phyloP scores from a whole-genome alignment of 148 eudicot species.

The Rhododendron griersonianum region DNA sequence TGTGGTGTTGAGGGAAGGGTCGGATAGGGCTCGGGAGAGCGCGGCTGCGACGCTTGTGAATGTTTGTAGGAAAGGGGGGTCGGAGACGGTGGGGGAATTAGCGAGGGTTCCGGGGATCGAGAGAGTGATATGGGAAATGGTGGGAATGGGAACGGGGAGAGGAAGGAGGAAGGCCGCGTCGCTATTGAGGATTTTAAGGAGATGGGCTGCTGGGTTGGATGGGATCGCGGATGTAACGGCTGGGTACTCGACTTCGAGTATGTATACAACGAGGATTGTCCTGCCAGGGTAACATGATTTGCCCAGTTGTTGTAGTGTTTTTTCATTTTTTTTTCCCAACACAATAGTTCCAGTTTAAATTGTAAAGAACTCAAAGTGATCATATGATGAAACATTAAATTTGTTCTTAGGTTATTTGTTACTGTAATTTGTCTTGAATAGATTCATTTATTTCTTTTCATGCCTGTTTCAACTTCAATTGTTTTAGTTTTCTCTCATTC shows the following conservation, averaged over 20 bases:
- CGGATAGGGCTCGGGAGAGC: constrained; percentile 62
- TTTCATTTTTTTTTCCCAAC: background rate
- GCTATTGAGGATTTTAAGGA: constrained; percentile 64
- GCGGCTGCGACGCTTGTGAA: constrained; percentile 72
- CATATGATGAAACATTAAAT: background rate
- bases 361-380: constrained; percentile 10
- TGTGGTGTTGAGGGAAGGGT: constrained; percentile 49
- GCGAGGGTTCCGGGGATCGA: constrained; percentile 62
- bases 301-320: background rate
- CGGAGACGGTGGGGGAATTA: constrained; percentile 64
- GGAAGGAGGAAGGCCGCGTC: constrained; percentile 76
- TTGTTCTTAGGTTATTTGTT: background rate
- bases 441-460: background rate
- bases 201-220: constrained; percentile 84
- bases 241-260: constrained; percentile 32
- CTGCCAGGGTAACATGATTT: constrained; percentile 28
- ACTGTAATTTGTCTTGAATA: background rate
- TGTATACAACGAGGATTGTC: constrained; percentile 22
- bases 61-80: constrained; percentile 78
- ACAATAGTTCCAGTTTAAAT: background rate
- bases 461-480: background rate
- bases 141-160: constrained; percentile 71
- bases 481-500: background rate
- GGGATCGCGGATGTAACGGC: constrained; percentile 22
- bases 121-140: constrained; percentile 76